Conservation (phyloP, 2,329 filamentous ascomycete species). For the Purpureocillium takamizusanense region DNA sequence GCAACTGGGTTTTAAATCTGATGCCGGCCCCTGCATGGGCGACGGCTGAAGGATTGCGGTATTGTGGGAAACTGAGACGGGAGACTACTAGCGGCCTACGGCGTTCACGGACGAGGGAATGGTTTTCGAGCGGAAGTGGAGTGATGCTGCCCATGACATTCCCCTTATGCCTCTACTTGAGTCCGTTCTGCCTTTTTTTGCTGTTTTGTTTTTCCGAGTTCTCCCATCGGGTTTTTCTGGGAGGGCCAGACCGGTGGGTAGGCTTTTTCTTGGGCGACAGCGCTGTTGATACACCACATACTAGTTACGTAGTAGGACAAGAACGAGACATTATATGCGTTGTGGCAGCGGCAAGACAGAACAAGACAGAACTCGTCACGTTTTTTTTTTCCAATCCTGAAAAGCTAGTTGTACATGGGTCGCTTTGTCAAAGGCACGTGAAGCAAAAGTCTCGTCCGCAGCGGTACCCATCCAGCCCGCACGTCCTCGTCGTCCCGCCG, state of each 20-base stretch:
- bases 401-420: too few relatives aligned
- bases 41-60: neutral
- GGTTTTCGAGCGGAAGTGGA: neutral
- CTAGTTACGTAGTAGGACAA: neutral
- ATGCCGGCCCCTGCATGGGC: too few relatives aligned
- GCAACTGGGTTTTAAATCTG: too few relatives aligned
- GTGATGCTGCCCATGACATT: neutral
- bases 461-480: conserved; percentile 45
- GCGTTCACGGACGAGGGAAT: too few relatives aligned
- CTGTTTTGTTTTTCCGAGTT: conserved; percentile 1
- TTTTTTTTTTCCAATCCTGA: too few relatives aligned
- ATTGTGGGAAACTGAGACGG: neutral
- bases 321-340: too few relatives aligned
- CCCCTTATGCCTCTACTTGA: too few relatives aligned
- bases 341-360: too few relatives aligned
- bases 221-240: conserved; percentile 4
- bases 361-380: too few relatives aligned
- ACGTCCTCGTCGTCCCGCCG: conserved; percentile 38
- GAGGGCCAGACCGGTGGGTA: conserved; percentile 5
- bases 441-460: conserved; percentile 54
- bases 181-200: neutral
- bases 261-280: conserved; percentile 3
- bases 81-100: too few relatives aligned
- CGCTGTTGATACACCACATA: conserved; percentile 1
- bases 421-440: conserved; percentile 31